Evolutionary conservation across 129 eudicot genomes (phyloP).

Genomic region (Chrysanthemum seticuspe): DNA sequence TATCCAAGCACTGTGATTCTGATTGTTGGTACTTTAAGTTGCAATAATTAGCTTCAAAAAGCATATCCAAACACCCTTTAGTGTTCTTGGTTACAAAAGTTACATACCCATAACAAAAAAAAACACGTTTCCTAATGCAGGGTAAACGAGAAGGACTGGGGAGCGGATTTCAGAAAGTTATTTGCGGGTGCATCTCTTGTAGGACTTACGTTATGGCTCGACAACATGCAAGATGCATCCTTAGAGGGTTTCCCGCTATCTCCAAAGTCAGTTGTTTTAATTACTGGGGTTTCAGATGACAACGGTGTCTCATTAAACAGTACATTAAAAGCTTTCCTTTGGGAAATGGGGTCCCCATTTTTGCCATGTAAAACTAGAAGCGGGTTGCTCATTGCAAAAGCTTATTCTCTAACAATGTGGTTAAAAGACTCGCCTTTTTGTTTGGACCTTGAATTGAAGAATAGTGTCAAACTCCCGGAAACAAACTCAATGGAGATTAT

Average conservation of each 20-base stretch:
- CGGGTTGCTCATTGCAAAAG: constrained; percentile 85
- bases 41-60: too few species aligned
- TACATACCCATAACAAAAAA: neutral
- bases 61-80: too few species aligned
- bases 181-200: constrained; percentile 98
- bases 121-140: constrained; percentile 35
- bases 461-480: constrained; percentile 54
- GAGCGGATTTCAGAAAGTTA: constrained; percentile 91
- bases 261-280: constrained; percentile 88
- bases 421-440: constrained; percentile 95
- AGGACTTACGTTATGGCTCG: constrained; percentile 96
- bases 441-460: constrained; percentile 89
- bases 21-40: too few species aligned
- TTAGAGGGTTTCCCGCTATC: constrained; percentile 85
- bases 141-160: constrained; percentile 77
- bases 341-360: constrained; percentile 99
- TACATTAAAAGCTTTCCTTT: constrained; percentile 76
- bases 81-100: too few species aligned
- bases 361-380: constrained; percentile 83
- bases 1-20: too few species aligned
- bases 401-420: constrained; percentile 94
- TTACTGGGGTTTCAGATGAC: constrained; percentile 82
- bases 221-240: constrained; percentile 99
- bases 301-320: constrained; percentile 74
- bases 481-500: constrained; percentile 79